Base-by-base conservation (phyloP, 345 rosid genomes). In the Turnera subulata region DNA sequence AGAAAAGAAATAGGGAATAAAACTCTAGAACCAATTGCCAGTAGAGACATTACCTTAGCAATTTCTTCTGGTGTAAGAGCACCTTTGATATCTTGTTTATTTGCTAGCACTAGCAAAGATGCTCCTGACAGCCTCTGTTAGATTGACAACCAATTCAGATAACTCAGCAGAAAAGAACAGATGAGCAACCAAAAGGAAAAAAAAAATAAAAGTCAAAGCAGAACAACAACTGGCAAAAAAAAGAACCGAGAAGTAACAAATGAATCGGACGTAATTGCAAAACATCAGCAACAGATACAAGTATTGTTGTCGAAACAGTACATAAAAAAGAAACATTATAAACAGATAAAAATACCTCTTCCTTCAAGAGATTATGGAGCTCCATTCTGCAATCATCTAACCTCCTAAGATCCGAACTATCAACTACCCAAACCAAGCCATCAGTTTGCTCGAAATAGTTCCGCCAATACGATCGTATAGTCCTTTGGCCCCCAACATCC, bases 391-490 rank as follows among this genome's bases (percentile, higher is more conserved):
- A 93, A 67, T 92, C 99, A 79, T 86, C 89, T 55, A 92, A 65
- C 68, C 97, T 83, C 69, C 97, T 77, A 46, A 89, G 84, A 76
- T 93, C 91, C 10, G 94, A 93, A 72, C 97, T 86, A 71, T 89
- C 96, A 11, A 89, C 99, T 15, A 86, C 97, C 96, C 97, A 89
- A 32, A 89, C 87, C 72, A 92, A 73, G 40, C 99, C 99, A 83
- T 93, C 97, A 43, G 96, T 92, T 76, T 84, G 91, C 78, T 92
- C 97, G 72, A 92, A 89, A 78, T 92, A 86, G 68, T 92, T 92
- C 80, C 97, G 84, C 97, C 96, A 92, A 23, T 89, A 89, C 0
- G 96, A 84, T 73, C 98, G 80, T 71, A 92, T 84, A 2, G 94
- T 92, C 73, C 84, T 83, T 63, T 92, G 96, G 25, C 99, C 97